phyloP scores from a whole-genome alignment of 768 basidiomycete species.

The Tulasnella sp. region DNA sequence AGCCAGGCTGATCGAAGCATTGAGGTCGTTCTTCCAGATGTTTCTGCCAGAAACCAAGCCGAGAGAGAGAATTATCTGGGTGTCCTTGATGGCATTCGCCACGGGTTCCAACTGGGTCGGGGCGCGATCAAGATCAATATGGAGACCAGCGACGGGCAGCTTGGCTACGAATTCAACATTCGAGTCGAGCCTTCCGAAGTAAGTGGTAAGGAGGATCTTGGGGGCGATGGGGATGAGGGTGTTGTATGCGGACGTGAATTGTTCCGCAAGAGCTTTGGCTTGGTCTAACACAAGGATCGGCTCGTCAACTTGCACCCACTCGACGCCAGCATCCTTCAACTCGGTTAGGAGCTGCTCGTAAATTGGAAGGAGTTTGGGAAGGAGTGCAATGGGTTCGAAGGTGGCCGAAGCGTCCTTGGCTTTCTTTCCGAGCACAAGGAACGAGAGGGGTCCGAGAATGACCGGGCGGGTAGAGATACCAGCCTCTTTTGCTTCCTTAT shows the following conservation, averaged over 20 bases:
- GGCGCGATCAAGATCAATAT: slow-evolving; percentile 93
- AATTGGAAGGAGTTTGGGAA: slow-evolving; percentile 78
- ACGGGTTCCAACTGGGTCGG: slow-evolving; percentile 78
- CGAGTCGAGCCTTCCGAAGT: slow-evolving; percentile 91
- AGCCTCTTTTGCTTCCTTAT: slow-evolving; percentile 81
- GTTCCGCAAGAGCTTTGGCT: slow-evolving; percentile 60
- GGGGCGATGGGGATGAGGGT: slow-evolving; percentile 73
- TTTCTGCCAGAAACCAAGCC: slow-evolving; percentile 97
- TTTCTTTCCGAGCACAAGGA: slow-evolving; percentile 86
- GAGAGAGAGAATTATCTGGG: slow-evolving; percentile 71
- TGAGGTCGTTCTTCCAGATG: slow-evolving; percentile 98
- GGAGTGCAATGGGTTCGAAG: slow-evolving; percentile 85
- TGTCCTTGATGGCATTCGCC: slow-evolving; percentile 70
- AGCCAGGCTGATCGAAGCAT: slow-evolving; percentile 63
- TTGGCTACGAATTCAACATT: slow-evolving; percentile 81
- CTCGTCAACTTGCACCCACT: slow-evolving; percentile 94
- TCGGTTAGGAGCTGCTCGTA: slow-evolving; percentile 83
- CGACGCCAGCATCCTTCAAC: slow-evolving; percentile 85
- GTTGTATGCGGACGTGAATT: slow-evolving; percentile 69
- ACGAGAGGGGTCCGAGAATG: slow-evolving; percentile 88
- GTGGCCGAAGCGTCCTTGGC: slow-evolving; percentile 66
- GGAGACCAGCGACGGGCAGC: slow-evolving; percentile 85
- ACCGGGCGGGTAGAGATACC: slow-evolving; percentile 92
- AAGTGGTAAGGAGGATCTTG: slow-evolving; percentile 88
- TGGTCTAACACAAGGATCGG: slow-evolving; percentile 89